Conservation (phyloP, 495 filamentous ascomycete genomes). For the Aspergillus steynii region DNA sequence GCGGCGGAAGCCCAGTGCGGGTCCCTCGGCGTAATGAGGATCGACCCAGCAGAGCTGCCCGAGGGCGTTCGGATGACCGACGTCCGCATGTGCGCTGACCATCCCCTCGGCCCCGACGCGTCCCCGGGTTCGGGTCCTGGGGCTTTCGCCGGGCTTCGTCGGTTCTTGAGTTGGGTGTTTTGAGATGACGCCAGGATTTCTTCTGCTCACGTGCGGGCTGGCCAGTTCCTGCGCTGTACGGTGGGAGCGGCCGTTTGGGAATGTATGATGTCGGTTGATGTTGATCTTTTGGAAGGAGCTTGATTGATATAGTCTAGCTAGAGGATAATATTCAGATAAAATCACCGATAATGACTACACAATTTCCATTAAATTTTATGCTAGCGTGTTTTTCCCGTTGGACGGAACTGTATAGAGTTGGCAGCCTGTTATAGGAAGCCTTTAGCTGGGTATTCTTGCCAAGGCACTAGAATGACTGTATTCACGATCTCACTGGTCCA, state of each 20-base stretch:
- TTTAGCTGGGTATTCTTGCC: no score
- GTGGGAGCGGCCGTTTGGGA: not conserved
- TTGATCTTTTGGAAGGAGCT: not conserved
- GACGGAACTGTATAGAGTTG: no score
- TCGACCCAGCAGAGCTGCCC: conserved; percentile 23
- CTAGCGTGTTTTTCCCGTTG: no score
- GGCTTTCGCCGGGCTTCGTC: conserved; percentile 18
- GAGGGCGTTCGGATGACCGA: conserved; percentile 19
- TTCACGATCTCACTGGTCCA: no score
- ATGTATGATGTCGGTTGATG: no score
- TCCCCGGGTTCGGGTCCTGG: conserved; percentile 16
- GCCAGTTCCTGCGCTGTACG: not conserved
- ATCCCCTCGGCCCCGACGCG: conserved; percentile 19
- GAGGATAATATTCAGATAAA: not conserved
- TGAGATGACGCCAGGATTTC: conserved; percentile 6
- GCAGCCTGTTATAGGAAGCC: no score
- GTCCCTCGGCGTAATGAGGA: conserved; percentile 22
- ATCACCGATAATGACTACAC: no score
- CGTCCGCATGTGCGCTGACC: conserved; percentile 25
- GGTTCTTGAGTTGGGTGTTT: conserved; percentile 23
- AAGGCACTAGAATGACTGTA: no score
- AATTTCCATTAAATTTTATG: no score
- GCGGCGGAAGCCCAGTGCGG: conserved; percentile 23
- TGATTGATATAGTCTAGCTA: not conserved
- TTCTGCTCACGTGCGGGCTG: no score